Base-by-base conservation (phyloP, 2,329 filamentous ascomycete genomes). In the Ilyonectria destructans region DNA sequence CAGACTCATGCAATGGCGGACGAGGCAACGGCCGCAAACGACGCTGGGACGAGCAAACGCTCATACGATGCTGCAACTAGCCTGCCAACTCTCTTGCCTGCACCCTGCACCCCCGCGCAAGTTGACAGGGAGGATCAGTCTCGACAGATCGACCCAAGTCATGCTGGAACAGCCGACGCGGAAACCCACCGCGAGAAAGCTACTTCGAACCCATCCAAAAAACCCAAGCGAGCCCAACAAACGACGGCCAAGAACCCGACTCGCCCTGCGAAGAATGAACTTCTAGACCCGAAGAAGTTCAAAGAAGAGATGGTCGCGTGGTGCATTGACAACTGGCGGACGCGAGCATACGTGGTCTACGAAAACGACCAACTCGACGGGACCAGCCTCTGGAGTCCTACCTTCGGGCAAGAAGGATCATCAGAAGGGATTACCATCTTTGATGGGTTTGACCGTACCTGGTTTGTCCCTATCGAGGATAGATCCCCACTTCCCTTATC, bases 381-480 rank as follows among this genome's bases (percentile, higher is more conserved):
- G 23, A 75, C 72, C 19, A 35, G 65, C 33, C 65, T 74, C 19
- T 75, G 70, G 71, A 75, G 69, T 15, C 69, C 68, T 26, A 65
- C 68, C 21, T 70, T 63, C 45, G 67, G 65, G 6, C 54, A 61
- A 3, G 31, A 60, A 9, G 49, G 60, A 46, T 13, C 52, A 37
- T 4, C 9, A 21, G 7, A 55, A 59, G 58, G 73, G 4, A 60
- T 74, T 31, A 67, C 37, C 15, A 6, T 74, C 5, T 76, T 71
- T 40, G 74, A 76, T 56, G 74, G 74, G 2, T 76, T 72, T 33
- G 70, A 75, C 29, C 62, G 67, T 17, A 72, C 57, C 19, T 76
- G 71, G 74, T 75, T 70, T 60, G 51, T 76, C 4, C 74, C 74
- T 2, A 69, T 70, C 21, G 66, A 73, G 17, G 37, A 45, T 10